A percentile compares a stretch with the other conserved stretches of the same genome.
Evolutionary conservation across 768 basidiomycete genomes (phyloP).

Genomic region (Lactarius indigo): DNA sequence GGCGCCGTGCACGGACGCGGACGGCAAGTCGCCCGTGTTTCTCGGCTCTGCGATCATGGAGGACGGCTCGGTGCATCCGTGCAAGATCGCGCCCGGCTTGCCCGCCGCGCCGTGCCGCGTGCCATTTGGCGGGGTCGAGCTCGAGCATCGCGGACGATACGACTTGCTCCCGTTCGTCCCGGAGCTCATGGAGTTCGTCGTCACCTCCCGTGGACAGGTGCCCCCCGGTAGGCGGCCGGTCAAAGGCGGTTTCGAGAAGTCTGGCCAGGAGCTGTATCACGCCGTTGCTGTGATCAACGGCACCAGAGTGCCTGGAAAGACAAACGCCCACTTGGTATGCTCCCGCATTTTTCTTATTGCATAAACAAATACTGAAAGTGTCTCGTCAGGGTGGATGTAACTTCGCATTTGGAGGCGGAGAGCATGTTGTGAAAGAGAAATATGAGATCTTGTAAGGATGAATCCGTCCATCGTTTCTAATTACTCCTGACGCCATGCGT

Average conservation of each 20-base stretch:
- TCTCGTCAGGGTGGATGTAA: conserved; percentile 8
- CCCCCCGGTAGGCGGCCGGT: conserved; percentile 57
- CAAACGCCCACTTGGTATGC: conserved; percentile 63
- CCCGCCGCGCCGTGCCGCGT: conserved; percentile 45
- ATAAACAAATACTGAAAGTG: conserved; percentile 26
- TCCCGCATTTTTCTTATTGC: conserved; percentile 26
- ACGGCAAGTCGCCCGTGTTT: conserved; percentile 58
- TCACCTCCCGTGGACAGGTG: conserved; percentile 54
- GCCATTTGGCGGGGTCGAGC: conserved; percentile 61
- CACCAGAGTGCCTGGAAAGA: conserved; percentile 68
- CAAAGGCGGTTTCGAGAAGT: conserved; percentile 74
- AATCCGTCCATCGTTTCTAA: background rate
- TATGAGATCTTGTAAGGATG: conserved; percentile 44
- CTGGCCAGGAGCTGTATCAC: conserved; percentile 65
- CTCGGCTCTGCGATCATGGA: conserved; percentile 69
- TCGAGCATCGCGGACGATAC: conserved; percentile 59
- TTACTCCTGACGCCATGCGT: background rate
- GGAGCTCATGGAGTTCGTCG: conserved; percentile 72
- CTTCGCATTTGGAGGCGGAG: conserved; percentile 24
- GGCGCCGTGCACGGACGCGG: conserved; percentile 54
- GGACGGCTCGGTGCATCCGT: conserved; percentile 64
- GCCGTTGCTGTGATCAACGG: conserved; percentile 52
- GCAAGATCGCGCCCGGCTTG: conserved; percentile 72
- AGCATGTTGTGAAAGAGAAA: conserved; percentile 37
- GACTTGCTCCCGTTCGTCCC: conserved; percentile 71